Conservation (phyloP, 805 yeast genomes). For the Metschnikowia lochheadii region DNA sequence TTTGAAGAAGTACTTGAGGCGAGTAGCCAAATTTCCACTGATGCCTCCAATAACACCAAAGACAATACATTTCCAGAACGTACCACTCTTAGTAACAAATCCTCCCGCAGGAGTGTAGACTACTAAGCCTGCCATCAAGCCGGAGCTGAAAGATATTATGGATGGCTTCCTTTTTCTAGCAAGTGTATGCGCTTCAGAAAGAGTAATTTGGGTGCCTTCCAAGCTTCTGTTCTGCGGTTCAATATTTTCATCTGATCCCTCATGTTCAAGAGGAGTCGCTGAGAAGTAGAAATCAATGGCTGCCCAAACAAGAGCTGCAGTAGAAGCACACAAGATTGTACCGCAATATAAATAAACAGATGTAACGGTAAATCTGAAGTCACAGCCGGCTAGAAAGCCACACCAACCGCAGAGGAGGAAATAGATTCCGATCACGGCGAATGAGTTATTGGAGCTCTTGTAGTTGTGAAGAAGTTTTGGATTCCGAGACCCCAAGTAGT, state of each 20-base stretch:
- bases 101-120: slow-evolving; percentile 44
- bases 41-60: slow-evolving; percentile 39
- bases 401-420: slow-evolving; percentile 35
- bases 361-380: slow-evolving; percentile 32
- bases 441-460: slow-evolving; percentile 32
- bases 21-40: slow-evolving; percentile 34
- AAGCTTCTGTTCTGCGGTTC: slow-evolving; percentile 5
- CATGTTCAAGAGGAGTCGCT: slow-evolving; percentile 34
- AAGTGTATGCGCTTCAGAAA: slow-evolving; percentile 6
- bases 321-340: slow-evolving; percentile 31
- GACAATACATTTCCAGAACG: slow-evolving; percentile 39
- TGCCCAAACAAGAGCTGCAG: slow-evolving; percentile 36
- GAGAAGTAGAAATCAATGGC: slow-evolving; percentile 38
- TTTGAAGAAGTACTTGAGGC: slow-evolving; percentile 34
- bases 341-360: slow-evolving; percentile 31
- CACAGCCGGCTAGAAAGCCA: slow-evolving; percentile 43
- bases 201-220: neutral
- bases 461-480: slow-evolving; percentile 35
- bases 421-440: slow-evolving; percentile 28
- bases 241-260: neutral
- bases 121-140: slow-evolving; percentile 40
- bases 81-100: slow-evolving; percentile 29
- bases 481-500: slow-evolving; percentile 40
- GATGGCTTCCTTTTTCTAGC: slow-evolving; percentile 26
- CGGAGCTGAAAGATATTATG: slow-evolving; percentile 37